Evolutionary conservation across 1,139 yeast species (phyloP).

Genomic region (Geotrichum candidum): DNA sequence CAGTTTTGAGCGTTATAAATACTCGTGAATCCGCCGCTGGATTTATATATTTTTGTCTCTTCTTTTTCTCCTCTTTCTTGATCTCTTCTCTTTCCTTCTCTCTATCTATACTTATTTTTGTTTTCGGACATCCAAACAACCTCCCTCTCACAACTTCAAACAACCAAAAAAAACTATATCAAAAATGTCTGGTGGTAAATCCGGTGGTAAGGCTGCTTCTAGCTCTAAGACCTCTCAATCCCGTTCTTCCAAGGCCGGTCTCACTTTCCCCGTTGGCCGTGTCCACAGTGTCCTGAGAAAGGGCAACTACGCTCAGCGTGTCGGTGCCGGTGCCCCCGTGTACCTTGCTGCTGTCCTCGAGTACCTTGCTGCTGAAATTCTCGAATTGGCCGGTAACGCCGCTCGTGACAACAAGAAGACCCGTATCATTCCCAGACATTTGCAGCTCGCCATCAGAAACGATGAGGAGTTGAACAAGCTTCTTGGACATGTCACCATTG

Average conservation of each 20-base stretch:
- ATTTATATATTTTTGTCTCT: not conserved
- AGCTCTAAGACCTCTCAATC: conserved; percentile 93
- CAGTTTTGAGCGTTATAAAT: not conserved
- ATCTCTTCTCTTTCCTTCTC: conserved; percentile 19
- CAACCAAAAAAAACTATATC: conserved; percentile 13
- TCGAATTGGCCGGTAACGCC: conserved; percentile 98
- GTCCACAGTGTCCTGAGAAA: conserved; percentile 94
- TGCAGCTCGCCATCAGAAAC: conserved; percentile 96
- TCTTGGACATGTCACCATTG: conserved; percentile 88
- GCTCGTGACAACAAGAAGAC: conserved; percentile 98
- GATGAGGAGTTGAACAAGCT: conserved; percentile 94
- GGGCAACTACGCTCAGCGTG: conserved; percentile 98
- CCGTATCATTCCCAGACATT: conserved; percentile 97
- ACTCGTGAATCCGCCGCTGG: not conserved
- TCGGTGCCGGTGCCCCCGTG: conserved; percentile 97
- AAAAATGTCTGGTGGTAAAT: conserved; percentile 94
- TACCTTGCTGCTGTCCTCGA: conserved; percentile 94
- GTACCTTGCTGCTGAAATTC: conserved; percentile 93
- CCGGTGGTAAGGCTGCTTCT: conserved; percentile 87
- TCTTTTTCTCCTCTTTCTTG: conserved; percentile 21
- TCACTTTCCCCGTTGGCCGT: conserved; percentile 99
- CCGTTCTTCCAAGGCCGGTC: conserved; percentile 97
- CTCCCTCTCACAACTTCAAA: not conserved
- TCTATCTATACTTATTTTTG: conserved; percentile 5
- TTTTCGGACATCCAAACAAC: not conserved